Evolutionary conservation across 2,329 filamentous ascomycete genomes (phyloP), one percentile per base, ranked within the genome.

Genomic region (Penicillium sp.): DNA sequence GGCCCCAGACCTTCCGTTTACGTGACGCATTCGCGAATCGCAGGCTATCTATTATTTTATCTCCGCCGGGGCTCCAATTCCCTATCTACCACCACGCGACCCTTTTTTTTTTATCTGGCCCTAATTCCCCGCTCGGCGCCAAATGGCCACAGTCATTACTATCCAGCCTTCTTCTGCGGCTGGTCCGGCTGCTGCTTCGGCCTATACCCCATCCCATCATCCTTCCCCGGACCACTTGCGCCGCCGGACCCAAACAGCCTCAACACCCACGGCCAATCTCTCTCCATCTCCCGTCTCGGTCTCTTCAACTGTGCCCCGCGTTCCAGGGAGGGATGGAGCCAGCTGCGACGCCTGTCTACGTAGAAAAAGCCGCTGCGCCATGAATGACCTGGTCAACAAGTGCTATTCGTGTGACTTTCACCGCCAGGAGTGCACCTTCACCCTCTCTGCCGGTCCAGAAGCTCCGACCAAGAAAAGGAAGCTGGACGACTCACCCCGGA

Each of bases 361-460:
- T 44, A 57, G 65, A 53, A 68, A 66, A 51, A 68, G 65, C 52
- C 60, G 64, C 13, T 69, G 67, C 53, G 65, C 66, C 13, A 70
- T 70, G 60, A 69, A 69, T 47, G 64, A 68, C 43, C 58, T 61
- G 48, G 60, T 67, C 45, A 67, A 68, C 41, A 69, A 68, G 45
- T 69, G 67, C 47, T 69, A 68, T 40, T 69, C 66, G 30, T 70
- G 67, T 42, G 65, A 70, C 36, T 70, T 69, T 26, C 66, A 69
- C 46, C 64, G 65, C 28, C 67, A 70, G 53, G 66, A 70, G 18
- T 70, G 67, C 48, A 70, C 67, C 6, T 70, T 69, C 41, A 63
- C 54, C 17, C 51, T 67, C 6, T 51, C 57, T 20, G 52, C 48
- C 29, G 46, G 31, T 39, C 48, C 36, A 7, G 58, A 58, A 7